Base-by-base conservation (phyloP, 768 basidiomycete genomes). In the Kwoniella dejecticola region DNA sequence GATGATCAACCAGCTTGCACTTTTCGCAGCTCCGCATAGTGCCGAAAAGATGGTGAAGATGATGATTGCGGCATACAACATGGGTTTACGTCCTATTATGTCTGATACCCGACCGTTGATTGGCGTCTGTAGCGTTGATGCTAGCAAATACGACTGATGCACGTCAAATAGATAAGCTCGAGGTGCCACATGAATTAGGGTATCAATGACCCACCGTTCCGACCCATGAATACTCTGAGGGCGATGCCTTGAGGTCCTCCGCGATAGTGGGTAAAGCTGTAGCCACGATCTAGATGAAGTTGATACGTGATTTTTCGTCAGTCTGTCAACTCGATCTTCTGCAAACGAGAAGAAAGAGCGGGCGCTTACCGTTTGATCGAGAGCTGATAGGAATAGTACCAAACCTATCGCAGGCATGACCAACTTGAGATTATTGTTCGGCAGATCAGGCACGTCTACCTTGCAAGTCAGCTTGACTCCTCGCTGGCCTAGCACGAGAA, bases 161-260 rank as follows among this genome's bases (percentile, higher is more conserved):
- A 29, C 4, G n/a, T n/a, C n/a, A n/a, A n/a, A 38, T 8, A n/a
- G 19, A 44, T 48, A 8, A 58, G 45, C 29, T 4, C 13, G 5
- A 11, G 4, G 45, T 5, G 10, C 1, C 15, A 6, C 24, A 42
- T 4, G 21, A 21, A 30, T 4, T 26, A 5, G n/a, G 46, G 41
- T 21, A 6, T 8, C 44, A 26, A 38, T 10, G n/a, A 61, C 64
- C 27, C 52, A 70, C 70, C 10, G 73, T 72, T 26, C 71, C 76
- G 48, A 77, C 69, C 76, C 76, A 77, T 3, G 62, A 63, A 41
- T 75, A 77, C 31, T 72, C 61, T 21, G 75, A 74, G 1, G 74
- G 70, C 2, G 69, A 59, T 2, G 73, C 69, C 40, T 68, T 40
- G 5, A 77, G 63, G 15, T 77, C 66, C 30, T 66, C 62, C 12